phyloP scores from a whole-genome alignment of 345 rosid species.

The Excoecaria cochinchinensis region DNA sequence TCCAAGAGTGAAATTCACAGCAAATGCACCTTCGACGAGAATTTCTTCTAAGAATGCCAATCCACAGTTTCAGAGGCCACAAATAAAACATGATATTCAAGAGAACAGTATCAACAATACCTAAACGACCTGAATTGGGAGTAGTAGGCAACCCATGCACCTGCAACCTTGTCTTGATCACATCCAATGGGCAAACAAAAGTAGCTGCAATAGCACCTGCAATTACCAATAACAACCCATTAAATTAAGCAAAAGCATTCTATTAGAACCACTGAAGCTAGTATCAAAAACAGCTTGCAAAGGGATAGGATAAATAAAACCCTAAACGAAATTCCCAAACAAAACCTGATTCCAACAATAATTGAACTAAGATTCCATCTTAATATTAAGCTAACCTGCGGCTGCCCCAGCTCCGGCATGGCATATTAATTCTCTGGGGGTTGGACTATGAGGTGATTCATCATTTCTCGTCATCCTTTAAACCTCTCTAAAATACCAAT shows the following conservation, averaged over 20 bases:
- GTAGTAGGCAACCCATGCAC: slow-evolving; percentile 77
- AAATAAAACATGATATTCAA: background rate
- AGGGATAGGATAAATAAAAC: background rate
- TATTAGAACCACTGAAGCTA: background rate
- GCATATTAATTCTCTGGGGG: slow-evolving; percentile 40
- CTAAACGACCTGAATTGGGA: slow-evolving; percentile 52
- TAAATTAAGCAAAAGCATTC: background rate
- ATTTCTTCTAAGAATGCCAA: background rate
- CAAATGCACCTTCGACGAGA: background rate
- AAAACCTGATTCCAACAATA: background rate
- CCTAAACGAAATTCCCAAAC: slow-evolving; percentile 1
- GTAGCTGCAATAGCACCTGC: slow-evolving; percentile 94
- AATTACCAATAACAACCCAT: slow-evolving; percentile 8
- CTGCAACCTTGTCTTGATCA: slow-evolving; percentile 92
- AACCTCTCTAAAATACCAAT: slow-evolving; percentile 17
- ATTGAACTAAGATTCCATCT: background rate
- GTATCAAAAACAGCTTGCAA: background rate
- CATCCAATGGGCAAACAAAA: slow-evolving; percentile 92
- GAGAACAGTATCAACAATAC: slow-evolving; percentile 31
- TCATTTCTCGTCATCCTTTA: slow-evolving; percentile 49
- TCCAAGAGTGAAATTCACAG: background rate
- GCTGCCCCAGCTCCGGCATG: slow-evolving; percentile 86
- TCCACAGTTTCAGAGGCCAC: background rate
- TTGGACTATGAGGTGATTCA: slow-evolving; percentile 35
- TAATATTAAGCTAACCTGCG: slow-evolving; percentile 53